Percentiles rank a stretch among this genome's conserved stretches.
Conservation (phyloP, 257 asterid genomes). For the Solanum acaule region DNA sequence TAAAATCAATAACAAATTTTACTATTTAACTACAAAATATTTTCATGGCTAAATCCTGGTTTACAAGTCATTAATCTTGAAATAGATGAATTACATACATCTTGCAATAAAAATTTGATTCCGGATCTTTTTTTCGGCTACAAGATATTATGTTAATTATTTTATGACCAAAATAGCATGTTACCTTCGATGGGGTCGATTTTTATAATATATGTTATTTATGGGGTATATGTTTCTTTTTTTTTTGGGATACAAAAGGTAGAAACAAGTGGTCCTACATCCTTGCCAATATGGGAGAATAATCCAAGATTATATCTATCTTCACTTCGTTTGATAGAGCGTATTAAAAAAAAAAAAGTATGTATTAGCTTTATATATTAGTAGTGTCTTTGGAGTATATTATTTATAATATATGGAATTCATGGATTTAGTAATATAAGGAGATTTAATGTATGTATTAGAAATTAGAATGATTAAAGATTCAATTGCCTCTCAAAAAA, state of each 20-base stretch:
- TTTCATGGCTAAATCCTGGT: too few species aligned
- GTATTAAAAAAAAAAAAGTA: too few species aligned
- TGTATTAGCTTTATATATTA: background rate
- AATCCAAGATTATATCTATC: background rate
- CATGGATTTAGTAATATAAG: too few species aligned
- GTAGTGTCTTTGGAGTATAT: background rate
- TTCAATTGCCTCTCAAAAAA: too few species aligned
- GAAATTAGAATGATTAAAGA: too few species aligned
- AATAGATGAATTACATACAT: background rate
- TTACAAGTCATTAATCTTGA: background rate
- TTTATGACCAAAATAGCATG: background rate
- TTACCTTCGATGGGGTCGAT: background rate
- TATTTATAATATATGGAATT: too few species aligned
- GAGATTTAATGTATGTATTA: too few species aligned
- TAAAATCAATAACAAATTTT: too few species aligned
- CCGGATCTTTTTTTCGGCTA: background rate
- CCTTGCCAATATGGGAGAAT: background rate
- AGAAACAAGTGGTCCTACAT: background rate
- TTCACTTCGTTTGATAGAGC: background rate
- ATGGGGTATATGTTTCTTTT: background rate
- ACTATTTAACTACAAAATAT: too few species aligned
- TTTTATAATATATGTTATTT: background rate
- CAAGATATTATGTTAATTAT: background rate
- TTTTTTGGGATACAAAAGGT: background rate
- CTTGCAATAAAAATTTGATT: background rate